Evolutionary conservation across 1,284 basidiomycete species (phyloP).

Genomic region (Ustilago trichophora): DNA sequence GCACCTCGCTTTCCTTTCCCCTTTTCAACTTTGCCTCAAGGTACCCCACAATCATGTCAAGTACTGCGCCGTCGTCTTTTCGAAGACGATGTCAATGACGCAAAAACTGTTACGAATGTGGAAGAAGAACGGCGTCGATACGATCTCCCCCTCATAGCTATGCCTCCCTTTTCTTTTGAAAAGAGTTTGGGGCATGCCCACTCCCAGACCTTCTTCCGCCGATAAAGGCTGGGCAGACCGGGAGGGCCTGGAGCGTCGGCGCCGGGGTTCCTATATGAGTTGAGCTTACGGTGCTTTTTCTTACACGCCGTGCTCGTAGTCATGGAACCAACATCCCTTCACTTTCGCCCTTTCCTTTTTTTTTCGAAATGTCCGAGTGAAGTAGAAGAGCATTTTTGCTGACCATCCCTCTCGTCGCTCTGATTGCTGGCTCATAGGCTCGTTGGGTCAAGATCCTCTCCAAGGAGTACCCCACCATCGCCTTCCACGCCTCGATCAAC

Average conservation of each 20-base stretch:
- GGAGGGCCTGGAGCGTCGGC: slow-evolving; percentile 57
- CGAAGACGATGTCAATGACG: slow-evolving; percentile 51
- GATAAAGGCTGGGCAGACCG: slow-evolving; percentile 62
- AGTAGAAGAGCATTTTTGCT: slow-evolving; percentile 9
- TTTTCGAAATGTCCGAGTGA: neutral
- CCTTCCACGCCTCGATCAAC: slow-evolving; percentile 98
- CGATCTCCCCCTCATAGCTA: slow-evolving; percentile 67
- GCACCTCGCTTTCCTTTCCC: slow-evolving; percentile 7
- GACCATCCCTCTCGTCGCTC: slow-evolving; percentile 5
- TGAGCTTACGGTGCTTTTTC: slow-evolving; percentile 52
- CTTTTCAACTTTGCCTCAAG: slow-evolving; percentile 15
- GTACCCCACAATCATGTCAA: slow-evolving; percentile 66
- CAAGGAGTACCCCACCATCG: slow-evolving; percentile 91
- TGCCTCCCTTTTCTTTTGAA: slow-evolving; percentile 66
- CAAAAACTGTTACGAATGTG: slow-evolving; percentile 73
- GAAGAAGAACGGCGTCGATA: slow-evolving; percentile 70
- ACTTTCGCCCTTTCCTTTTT: neutral
- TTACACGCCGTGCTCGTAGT: slow-evolving; percentile 57
- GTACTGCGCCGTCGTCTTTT: slow-evolving; percentile 52
- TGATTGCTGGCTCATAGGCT: slow-evolving; percentile 72
- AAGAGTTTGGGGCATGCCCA: slow-evolving; percentile 56
- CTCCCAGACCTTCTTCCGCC: slow-evolving; percentile 65
- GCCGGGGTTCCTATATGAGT: slow-evolving; percentile 60
- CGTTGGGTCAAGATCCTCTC: slow-evolving; percentile 97
- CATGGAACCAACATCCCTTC: slow-evolving; percentile 54